Percentiles rank a stretch among this genome's conserved stretches.
These are phyloP conservation scores for Populus pruinosa DNA, from an alignment of 345 rosid species.

Conservation along the genomic window DNA sequence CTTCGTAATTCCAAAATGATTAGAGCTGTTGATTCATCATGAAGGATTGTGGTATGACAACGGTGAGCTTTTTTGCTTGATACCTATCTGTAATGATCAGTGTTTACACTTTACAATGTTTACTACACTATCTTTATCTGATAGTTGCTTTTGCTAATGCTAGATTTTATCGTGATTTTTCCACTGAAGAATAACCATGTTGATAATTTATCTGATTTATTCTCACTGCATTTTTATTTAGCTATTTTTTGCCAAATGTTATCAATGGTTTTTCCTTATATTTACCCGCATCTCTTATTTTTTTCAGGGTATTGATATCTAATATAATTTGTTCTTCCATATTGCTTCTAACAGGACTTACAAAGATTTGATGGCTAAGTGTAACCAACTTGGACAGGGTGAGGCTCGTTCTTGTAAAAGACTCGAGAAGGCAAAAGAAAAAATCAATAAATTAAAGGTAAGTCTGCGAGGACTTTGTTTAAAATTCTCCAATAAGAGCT, in stretches of 20 bases:
- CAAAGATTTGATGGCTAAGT: slow-evolving; percentile 81
- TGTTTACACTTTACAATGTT: not conserved
- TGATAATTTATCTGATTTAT: not conserved
- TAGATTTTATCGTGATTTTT: not conserved
- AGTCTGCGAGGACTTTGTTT: not conserved
- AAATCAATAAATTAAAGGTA: slow-evolving; percentile 68
- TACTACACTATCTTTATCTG: not conserved
- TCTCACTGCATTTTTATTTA: not conserved
- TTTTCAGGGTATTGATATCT: not conserved
- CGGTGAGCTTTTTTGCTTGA: not conserved
- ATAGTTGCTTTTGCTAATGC: not conserved
- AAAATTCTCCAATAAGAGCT: not conserved
- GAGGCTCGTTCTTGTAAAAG: slow-evolving; percentile 64
- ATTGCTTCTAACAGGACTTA: slow-evolving; percentile 53
- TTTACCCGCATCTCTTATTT: not conserved
- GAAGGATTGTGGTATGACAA: not conserved
- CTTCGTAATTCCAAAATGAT: not conserved
- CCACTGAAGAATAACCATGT: not conserved
- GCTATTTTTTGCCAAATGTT: not conserved
- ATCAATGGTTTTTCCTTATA: not conserved
- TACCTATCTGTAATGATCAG: not conserved
- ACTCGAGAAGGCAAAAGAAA: slow-evolving; percentile 74
- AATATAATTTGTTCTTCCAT: not conserved
- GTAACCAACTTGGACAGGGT: slow-evolving; percentile 82
- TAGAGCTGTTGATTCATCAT: not conserved